Conservation (phyloP, 2,329 filamentous ascomycete species). For the Hymenoscyphus infarciens region DNA sequence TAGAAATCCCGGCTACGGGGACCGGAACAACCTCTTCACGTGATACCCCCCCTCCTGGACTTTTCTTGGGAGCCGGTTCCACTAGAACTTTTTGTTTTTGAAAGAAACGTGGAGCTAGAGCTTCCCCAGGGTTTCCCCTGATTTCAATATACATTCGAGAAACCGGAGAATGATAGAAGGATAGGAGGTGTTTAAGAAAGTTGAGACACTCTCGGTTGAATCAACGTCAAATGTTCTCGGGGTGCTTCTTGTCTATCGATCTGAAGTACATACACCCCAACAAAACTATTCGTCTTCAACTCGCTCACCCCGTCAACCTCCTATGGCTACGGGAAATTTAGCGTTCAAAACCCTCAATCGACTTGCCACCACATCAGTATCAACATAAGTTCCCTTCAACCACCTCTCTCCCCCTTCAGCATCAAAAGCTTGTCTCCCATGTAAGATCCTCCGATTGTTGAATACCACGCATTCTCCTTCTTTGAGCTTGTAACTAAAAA, state of each 20-base stretch:
- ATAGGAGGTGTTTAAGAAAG: background rate
- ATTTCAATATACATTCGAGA: background rate
- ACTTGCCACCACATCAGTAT: constrained; percentile 57
- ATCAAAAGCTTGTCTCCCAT: constrained; percentile 77
- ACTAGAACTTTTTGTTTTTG: too few species aligned
- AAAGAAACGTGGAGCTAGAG: too few species aligned
- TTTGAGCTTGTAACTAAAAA: constrained; percentile 69
- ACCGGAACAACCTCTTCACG: background rate
- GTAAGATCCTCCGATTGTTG: constrained; percentile 79
- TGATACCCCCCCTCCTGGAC: too few species aligned
- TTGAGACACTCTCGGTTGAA: background rate
- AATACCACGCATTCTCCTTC: constrained; percentile 92
- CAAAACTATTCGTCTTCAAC: background rate
- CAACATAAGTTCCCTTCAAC: constrained; percentile 83
- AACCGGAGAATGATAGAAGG: background rate
- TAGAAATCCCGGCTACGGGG: background rate
- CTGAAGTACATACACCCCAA: background rate
- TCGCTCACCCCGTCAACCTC: too few species aligned
- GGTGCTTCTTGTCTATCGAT: background rate
- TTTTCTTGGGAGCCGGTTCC: too few species aligned
- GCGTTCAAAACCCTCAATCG: constrained; percentile 40
- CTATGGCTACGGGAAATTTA: background rate
- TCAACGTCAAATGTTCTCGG: background rate
- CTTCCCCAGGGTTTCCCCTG: too few species aligned
- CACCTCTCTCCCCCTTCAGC: constrained; percentile 64